These are phyloP conservation scores for Eucalyptus pumila DNA, from an alignment of 345 rosid genomes.

Conservation along the genomic window DNA sequence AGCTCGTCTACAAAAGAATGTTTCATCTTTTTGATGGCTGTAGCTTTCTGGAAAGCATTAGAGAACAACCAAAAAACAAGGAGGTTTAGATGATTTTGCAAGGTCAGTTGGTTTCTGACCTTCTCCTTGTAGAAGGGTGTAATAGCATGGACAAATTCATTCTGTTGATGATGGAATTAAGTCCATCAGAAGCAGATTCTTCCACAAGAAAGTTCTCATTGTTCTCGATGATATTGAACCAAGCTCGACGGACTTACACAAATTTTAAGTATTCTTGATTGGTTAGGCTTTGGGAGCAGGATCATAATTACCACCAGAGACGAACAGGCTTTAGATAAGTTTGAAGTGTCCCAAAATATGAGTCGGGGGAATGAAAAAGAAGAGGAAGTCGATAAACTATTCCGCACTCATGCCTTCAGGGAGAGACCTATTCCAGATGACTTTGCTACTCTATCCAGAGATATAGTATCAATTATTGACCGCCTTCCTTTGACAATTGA, in stretches of 20 bases:
- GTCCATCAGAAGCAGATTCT: neutral
- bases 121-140: neutral
- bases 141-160: neutral
- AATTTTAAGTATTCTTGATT: neutral
- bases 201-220: neutral
- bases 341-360: neutral
- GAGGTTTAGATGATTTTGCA: neutral
- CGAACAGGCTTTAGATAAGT: neutral
- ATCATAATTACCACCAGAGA: neutral
- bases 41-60: neutral
- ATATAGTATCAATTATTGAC: neutral
- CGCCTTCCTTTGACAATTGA: neutral
- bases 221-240: neutral
- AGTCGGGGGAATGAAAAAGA: neutral
- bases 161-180: neutral
- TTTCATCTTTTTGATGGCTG: neutral
- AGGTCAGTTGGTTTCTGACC: neutral
- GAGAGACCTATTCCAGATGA: neutral
- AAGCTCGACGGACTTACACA: fast-evolving
- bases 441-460: neutral
- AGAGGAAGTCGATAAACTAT: neutral
- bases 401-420: neutral
- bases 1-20: neutral
- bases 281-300: neutral
- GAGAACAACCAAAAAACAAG: neutral